Evolutionary conservation across 1,139 yeast genomes (phyloP).

Genomic region (Entelexis paramagnoliae): DNA sequence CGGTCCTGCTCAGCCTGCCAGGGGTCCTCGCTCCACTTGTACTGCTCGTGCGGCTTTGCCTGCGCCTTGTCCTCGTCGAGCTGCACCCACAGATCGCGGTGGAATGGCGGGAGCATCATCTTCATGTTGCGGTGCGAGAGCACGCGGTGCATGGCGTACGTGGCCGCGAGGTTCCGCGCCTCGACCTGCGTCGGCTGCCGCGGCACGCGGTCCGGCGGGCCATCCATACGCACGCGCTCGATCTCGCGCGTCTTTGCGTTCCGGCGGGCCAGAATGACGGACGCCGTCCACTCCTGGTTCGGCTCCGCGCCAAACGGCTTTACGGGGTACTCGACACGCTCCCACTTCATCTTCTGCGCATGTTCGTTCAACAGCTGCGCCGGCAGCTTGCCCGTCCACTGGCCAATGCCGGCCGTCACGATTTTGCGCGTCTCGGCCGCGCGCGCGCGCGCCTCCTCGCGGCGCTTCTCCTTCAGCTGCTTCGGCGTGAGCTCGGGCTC

Average conservation of each 20-base stretch:
- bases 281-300: conserved; percentile 40
- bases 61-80: conserved; percentile 44
- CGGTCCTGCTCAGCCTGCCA: conserved; percentile 52
- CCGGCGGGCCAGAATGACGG: conserved; percentile 54
- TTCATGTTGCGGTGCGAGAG: conserved; percentile 73
- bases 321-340: conserved; percentile 41
- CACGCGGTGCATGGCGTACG: conserved; percentile 70
- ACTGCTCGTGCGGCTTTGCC: conserved; percentile 22
- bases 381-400: conserved; percentile 95
- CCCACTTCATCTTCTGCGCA: conserved; percentile 86
- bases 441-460: conserved; percentile 26
- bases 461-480: conserved; percentile 24
- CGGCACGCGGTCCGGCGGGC: conserved; percentile 44
- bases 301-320: conserved; percentile 26
- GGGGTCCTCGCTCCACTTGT: conserved; percentile 57
- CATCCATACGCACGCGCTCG: conserved; percentile 50
- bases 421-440: conserved; percentile 26
- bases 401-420: conserved; percentile 45
- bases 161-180: conserved; percentile 84
- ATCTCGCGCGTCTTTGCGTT: conserved; percentile 72
- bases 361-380: conserved; percentile 77
- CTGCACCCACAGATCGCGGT: conserved; percentile 65
- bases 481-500: conserved; percentile 24
- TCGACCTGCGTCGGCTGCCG: conserved; percentile 75
- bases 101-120: conserved; percentile 77